Conservation (phyloP, 805 yeast species). For the Saccharomycopsis guyanensis region DNA sequence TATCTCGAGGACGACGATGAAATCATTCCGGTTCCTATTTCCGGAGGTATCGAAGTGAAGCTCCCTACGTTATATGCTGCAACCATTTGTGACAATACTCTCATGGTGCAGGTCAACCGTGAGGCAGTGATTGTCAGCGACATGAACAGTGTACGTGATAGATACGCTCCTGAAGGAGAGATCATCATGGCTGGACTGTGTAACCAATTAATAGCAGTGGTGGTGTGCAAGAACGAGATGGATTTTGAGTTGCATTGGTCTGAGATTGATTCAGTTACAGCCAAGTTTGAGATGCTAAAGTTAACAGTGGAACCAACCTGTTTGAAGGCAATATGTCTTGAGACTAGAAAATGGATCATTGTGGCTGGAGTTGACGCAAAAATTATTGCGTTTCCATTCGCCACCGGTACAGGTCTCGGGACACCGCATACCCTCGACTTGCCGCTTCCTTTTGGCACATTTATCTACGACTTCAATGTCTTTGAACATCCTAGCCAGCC, state of each 20-base stretch:
- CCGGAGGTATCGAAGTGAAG: background rate
- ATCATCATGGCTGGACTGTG: background rate
- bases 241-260: background rate
- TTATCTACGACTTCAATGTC: background rate
- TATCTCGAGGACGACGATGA: conserved; percentile 1
- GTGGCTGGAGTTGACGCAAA: background rate
- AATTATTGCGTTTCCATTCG: background rate
- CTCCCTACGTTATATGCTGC: background rate
- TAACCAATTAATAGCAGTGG: background rate
- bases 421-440: background rate
- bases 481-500: background rate
- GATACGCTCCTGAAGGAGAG: background rate
- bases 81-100: background rate
- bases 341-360: background rate
- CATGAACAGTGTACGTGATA: background rate
- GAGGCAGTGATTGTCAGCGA: conserved; percentile 1
- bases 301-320: background rate
- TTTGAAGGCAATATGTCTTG: background rate
- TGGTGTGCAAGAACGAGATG: background rate
- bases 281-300: background rate
- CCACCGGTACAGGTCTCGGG: background rate
- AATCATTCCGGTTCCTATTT: conserved; percentile 2
- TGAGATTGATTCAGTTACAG: background rate
- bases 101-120: conserved; percentile 1
- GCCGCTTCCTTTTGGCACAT: background rate